These are phyloP conservation scores for Emiliania huxleyi DNA, from an alignment of 78 protist species.

Conservation along the genomic window DNA sequence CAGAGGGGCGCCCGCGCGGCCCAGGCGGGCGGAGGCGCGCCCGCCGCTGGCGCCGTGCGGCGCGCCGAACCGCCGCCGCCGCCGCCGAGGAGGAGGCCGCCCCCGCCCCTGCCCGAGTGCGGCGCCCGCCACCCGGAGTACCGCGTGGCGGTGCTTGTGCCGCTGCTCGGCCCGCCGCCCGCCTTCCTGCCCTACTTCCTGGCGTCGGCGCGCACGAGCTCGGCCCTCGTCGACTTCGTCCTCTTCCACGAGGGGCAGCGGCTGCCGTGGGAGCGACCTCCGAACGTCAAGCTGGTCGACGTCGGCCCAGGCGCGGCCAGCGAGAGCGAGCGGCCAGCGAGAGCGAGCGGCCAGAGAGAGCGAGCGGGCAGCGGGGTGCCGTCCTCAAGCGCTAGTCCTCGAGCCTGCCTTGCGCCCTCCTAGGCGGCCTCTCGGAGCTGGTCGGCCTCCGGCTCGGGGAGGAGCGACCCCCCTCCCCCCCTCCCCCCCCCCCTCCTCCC, in stretches of 20 bases:
- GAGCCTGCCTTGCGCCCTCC: too few relatives aligned
- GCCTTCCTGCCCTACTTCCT: background rate
- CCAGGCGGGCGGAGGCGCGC: too few relatives aligned
- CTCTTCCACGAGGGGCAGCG: background rate
- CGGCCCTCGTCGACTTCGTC: background rate
- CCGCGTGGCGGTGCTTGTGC: background rate
- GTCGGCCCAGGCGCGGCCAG: too few relatives aligned
- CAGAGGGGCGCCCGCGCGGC: too few relatives aligned
- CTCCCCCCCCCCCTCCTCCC: too few relatives aligned
- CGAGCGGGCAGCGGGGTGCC: too few relatives aligned
- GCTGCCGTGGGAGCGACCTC: background rate
- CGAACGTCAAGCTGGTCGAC: background rate
- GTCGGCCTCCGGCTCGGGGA: background rate
- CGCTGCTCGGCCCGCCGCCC: background rate
- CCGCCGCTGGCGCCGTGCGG: background rate
- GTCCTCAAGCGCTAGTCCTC: too few relatives aligned
- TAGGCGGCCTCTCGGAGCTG: background rate
- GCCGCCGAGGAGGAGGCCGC: too few relatives aligned
- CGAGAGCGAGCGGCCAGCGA: too few relatives aligned
- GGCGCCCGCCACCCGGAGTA: slow-evolving; percentile 1
- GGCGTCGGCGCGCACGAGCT: background rate
- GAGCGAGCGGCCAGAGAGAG: too few relatives aligned
- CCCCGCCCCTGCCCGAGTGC: background rate
- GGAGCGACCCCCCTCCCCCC: too few relatives aligned
- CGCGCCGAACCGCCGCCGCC: background rate